Evolutionary conservation across 805 yeast species (phyloP), one percentile per base, ranked within the genome.

Genomic region (Priceomyces castillae): DNA sequence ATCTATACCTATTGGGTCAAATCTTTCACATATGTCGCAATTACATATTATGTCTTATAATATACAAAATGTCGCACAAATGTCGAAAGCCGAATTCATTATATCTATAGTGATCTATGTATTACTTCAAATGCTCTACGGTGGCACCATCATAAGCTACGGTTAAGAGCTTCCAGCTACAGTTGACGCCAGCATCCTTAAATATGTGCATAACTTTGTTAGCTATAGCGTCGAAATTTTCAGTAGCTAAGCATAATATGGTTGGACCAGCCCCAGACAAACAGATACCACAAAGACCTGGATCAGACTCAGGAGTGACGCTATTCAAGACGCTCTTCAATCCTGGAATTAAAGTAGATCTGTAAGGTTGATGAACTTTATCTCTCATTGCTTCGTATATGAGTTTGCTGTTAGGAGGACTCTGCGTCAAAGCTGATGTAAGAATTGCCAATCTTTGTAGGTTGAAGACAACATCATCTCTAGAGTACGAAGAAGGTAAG

Each of bases 221-320:
- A 6, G 99, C 96, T 54, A 94, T 90, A 10, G 70, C 74, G 6
- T 90, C 97, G 54, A 82, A 94, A 62, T 88, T 86, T 15, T 79
- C 84, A 3, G 97, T 90, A 3, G 99, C 98, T 49, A 94, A 76
- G 34, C 96, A 95, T 50, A 94, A 71, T 44, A 94, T 90, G 6
- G 99, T 94, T 44, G 99, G 99, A 7, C 99, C 99, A 5, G 99
- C 99, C 41, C 99, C 99, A 20, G 96, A 86, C 46, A 94, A 74
- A 62, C 99, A 94, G 54, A 94, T 88, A 41, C 99, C 99, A 46
- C 94, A 74, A 38, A 90, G 74, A 3, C 97, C 97, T 1, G 84
- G 84, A 61, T 87, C 86, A 4, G 86, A 73, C 36, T 78, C 74
- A 34, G 98, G 96, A 0, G 95, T 87, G 40, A 94, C 83, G 11